phyloP scores from a whole-genome alignment of 176 grass and related monocot species.

The Triticum dicoccoides region DNA sequence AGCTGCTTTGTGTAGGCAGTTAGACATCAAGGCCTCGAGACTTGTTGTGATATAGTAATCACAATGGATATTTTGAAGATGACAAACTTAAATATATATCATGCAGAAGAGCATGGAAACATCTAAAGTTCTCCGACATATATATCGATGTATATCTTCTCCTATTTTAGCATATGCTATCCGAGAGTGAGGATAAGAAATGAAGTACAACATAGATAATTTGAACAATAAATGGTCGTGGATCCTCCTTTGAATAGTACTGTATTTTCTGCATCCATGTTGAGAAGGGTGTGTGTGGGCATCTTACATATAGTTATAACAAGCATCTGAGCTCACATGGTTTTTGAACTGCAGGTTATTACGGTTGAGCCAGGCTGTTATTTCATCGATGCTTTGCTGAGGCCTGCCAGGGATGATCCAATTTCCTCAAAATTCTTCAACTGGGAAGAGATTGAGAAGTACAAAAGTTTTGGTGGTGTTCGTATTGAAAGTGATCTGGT shows the following conservation, averaged over 20 bases:
- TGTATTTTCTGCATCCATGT: constrained; percentile 15
- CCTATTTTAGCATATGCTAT: neutral
- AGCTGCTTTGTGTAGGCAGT: constrained; percentile 9
- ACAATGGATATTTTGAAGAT: neutral
- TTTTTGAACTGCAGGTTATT: constrained; percentile 73
- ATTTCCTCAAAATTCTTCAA: constrained; percentile 74
- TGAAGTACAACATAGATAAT: neutral
- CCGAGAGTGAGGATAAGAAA: neutral
- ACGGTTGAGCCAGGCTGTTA: constrained; percentile 96
- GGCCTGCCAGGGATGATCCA: constrained; percentile 52
- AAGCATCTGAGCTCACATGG: constrained; percentile 26
- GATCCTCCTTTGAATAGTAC: neutral
- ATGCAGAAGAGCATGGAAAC: neutral
- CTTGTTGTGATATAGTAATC: neutral
- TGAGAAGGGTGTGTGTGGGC: neutral
- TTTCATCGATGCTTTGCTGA: constrained; percentile 79
- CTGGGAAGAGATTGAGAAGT: constrained; percentile 60
- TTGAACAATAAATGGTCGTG: constrained; percentile 4
- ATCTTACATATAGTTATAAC: neutral
- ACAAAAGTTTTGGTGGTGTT: constrained; percentile 85
- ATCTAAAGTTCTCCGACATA: neutral
- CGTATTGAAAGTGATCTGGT: constrained; percentile 97
- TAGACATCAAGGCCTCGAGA: neutral
- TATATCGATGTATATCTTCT: neutral
- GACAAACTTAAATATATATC: neutral